Evolutionary conservation across 2,329 filamentous ascomycete genomes (phyloP), one percentile per base, ranked within the genome.

Genomic region (Aspergillus fumigatus): DNA sequence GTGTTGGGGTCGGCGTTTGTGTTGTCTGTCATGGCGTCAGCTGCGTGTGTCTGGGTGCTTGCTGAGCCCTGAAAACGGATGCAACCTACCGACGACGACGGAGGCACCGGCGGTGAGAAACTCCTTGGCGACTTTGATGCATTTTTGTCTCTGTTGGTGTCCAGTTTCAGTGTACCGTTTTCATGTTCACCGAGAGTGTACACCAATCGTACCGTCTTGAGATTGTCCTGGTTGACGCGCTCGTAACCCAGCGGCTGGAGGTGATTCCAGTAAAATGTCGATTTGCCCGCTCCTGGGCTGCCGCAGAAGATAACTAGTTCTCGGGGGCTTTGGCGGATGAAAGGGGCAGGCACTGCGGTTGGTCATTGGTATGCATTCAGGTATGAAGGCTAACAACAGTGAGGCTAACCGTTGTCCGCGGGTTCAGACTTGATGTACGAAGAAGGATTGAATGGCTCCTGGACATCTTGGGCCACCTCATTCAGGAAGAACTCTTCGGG

Each of bases 401-500:
- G 52, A 21, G 40, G 9, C 61, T 48, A 55, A 78, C 76, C 66
- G 38, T 69, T 60, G 47, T 75, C 70, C 54, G 60, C 60, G 23
- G 65, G 49, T 27, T 67, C 65, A 25, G 57, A 45, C 5, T 71
- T 60, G 29, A 84, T 74, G 65, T 88, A 86, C 3, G 78, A 71
- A 1, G 75, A 75, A 19, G 92, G 83, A 60, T 97, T 87, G 64
- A 97, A 95, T 0, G 83, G 78, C 54, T 89, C 81, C 9, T 74
- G 73, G 67, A 90, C 94, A 1, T 84, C 81, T 61, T 86, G 82
- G 1, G 88, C 79, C 25, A 82, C 67, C 64, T 90, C 83, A 1
- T 82, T 81, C 0, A 93, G 82, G 69, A 97, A 97, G 75, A 88
- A 96, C 72, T 97, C 92, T 69, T 99, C 94, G 0, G 94, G 94